These are phyloP conservation scores for Pistacia vera DNA, from an alignment of 345 rosid species.

Conservation along the genomic window DNA sequence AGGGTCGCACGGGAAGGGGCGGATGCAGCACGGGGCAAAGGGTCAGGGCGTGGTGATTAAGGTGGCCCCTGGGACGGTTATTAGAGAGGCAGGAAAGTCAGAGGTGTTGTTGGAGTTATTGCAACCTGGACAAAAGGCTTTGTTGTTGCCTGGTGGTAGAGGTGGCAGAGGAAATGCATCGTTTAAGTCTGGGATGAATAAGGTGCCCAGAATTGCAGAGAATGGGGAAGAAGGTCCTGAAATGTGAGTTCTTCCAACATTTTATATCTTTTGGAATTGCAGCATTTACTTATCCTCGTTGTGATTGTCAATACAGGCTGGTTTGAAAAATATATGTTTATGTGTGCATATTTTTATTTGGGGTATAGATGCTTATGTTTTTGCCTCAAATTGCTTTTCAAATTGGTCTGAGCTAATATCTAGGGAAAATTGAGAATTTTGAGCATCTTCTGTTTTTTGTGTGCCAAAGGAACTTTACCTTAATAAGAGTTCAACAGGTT, in stretches of 20 bases:
- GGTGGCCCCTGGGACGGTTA: constrained; percentile 85
- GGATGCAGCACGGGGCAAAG: constrained; percentile 67
- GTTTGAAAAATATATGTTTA: neutral
- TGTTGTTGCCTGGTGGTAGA: constrained; percentile 88
- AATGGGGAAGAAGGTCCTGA: constrained; percentile 97
- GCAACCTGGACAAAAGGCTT: constrained; percentile 75
- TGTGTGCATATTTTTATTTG: neutral
- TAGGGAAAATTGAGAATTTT: neutral
- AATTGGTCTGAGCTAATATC: neutral
- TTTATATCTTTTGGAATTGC: neutral
- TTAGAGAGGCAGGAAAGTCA: constrained; percentile 69
- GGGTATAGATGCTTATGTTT: neutral
- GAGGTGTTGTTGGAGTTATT: constrained; percentile 85
- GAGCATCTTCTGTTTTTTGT: neutral
- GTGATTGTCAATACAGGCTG: neutral
- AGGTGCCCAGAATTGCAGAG: constrained; percentile 90
- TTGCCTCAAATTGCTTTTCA: constrained; percentile 1
- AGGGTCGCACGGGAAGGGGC: constrained; percentile 83
- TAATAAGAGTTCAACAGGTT: neutral
- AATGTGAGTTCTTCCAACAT: constrained; percentile 57
- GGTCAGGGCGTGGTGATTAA: constrained; percentile 85
- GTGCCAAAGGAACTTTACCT: neutral
- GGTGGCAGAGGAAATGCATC: constrained; percentile 98
- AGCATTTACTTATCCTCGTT: neutral
- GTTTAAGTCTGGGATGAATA: constrained; percentile 77